Base-by-base conservation (phyloP, 2,329 filamentous ascomycete genomes). In the Fusarium anthophilum region DNA sequence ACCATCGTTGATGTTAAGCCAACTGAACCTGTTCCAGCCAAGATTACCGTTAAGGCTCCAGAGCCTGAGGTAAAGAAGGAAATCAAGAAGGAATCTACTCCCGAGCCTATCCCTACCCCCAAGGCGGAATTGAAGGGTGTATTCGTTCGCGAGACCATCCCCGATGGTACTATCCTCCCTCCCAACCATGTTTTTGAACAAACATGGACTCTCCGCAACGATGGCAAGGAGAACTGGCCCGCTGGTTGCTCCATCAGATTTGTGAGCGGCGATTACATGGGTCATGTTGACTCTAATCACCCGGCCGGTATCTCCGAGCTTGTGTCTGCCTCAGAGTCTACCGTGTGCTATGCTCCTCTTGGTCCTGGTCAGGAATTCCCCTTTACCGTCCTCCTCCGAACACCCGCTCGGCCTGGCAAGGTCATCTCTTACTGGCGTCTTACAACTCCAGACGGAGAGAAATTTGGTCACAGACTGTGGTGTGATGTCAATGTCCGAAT, bases 391-490 rank as follows among this genome's bases (percentile, higher is more conserved):
- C 86, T 92, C 47, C 91, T 99, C 82, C 94, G 94, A 82, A 94
- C 94, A 24, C 95, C 96, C 22, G 83, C 86, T 59, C 93, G 93
- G 55, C 84, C 90, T 62, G 95, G 96, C 63, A 93, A 92, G 82
- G 88, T 92, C 68, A 96, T 98, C 79, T 98, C 96, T 4, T 98
- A 98, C 88, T 99, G 96, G 96, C 95, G 96, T 72, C 86, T 99
- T 75, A 97, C 95, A 77, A 91, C 94, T 67, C 88, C 91, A 13
- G 91, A 94, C 65, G 95, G 95, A 30, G 86, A 89, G 73, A 93
- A 94, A 74, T 98, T 98, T 75, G 96, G 96, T 44, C 94, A 98
- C 85, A 93, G 95, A 79, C 87, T 99, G 54, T 99, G 96, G 96
- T 98, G 96, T 80, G 95, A 98, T 75, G 90, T 99, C 72, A 89